phyloP scores from a whole-genome alignment of 225 moss, liverwort and hornwort species.

The Marchantia paleacea region DNA sequence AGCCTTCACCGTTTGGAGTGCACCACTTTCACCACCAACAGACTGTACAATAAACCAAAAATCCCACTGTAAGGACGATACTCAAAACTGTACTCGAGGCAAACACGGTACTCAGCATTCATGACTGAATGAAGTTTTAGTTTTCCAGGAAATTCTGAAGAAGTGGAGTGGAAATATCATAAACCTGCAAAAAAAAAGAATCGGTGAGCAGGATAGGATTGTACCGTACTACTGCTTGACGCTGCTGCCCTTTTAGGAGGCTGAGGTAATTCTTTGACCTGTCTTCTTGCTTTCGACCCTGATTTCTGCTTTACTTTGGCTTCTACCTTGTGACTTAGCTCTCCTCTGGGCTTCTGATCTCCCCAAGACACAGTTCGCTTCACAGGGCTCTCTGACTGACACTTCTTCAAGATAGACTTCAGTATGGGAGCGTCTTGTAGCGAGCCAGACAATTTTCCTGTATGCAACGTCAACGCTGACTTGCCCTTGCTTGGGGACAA shows the following conservation, averaged over 20 bases:
- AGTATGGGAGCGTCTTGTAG: conserved; percentile 18
- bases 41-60: background rate
- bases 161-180: background rate
- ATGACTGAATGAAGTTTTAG: background rate
- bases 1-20: background rate
- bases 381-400: conserved; percentile 23
- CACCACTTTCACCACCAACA: background rate
- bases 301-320: conserved; percentile 8
- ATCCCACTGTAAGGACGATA: background rate
- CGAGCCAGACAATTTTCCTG: conserved; percentile 8
- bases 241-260: conserved; percentile 4
- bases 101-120: background rate
- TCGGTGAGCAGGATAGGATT: background rate
- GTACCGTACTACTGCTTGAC: conserved; percentile 8
- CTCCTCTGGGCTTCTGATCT: conserved; percentile 44
- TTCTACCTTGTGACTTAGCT: conserved; percentile 20
- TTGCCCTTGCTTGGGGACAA: conserved; percentile 24
- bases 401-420: conserved; percentile 78
- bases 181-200: background rate
- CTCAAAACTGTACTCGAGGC: too few species aligned
- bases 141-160: background rate
- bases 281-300: conserved; percentile 22
- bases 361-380: conserved; percentile 70
- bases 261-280: conserved; percentile 14
- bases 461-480: conserved; percentile 34